Evolutionary conservation across 2,329 filamentous ascomycete species (phyloP).

Genomic region (Pyrenochaeta sp.): DNA sequence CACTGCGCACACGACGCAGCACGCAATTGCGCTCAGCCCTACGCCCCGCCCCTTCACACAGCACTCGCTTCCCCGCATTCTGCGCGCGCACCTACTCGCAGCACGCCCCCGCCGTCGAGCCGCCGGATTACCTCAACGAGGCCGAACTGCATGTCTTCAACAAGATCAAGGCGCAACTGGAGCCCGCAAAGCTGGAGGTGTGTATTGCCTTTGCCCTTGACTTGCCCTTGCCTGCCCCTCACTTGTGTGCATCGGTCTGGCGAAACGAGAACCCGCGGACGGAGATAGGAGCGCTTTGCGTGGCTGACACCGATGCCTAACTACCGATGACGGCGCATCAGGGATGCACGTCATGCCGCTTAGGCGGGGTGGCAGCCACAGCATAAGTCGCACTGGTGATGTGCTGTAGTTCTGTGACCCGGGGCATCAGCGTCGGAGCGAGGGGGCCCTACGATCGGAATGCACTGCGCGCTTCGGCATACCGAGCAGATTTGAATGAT

Average conservation of each 20-base stretch:
- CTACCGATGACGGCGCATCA: constrained; percentile 17
- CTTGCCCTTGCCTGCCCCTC: too few relatives aligned
- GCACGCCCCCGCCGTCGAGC: constrained; percentile 35
- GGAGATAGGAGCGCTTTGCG: constrained; percentile 11
- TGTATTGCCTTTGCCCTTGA: constrained; percentile 12
- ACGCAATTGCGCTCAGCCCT: constrained; percentile 12
- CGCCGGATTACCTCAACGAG: constrained; percentile 57
- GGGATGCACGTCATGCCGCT: constrained; percentile 15
- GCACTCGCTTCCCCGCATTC: constrained; percentile 10
- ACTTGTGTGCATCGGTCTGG: too few relatives aligned
- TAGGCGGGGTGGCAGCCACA: constrained; percentile 5
- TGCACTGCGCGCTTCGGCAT: background rate
- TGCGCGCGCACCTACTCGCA: constrained; percentile 34
- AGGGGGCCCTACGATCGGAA: too few relatives aligned
- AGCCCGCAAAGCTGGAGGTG: constrained; percentile 57
- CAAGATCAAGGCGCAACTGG: constrained; percentile 52
- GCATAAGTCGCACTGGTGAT: background rate
- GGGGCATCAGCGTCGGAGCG: too few relatives aligned
- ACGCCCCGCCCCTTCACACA: constrained; percentile 9
- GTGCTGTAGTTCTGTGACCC: too few relatives aligned
- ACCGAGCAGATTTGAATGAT: background rate
- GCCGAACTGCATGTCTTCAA: constrained; percentile 57
- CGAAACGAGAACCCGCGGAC: background rate
- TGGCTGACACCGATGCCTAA: constrained; percentile 14
- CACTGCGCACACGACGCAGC: constrained; percentile 11